Base-by-base conservation (phyloP, 2,329 filamentous ascomycete genomes). In the Ceratocystiopsis sp. region DNA sequence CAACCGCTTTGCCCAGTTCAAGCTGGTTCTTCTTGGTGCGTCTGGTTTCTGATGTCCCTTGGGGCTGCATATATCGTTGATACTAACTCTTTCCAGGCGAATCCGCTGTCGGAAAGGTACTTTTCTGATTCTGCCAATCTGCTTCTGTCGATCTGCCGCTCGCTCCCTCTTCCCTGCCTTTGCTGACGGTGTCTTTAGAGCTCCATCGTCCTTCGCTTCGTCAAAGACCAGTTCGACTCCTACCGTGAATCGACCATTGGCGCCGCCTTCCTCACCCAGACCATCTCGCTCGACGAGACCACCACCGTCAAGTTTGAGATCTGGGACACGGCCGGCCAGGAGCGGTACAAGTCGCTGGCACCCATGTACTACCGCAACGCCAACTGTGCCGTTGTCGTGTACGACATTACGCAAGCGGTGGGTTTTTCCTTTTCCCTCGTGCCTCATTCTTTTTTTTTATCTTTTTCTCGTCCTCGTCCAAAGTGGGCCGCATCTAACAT, bases 311-410 rank as follows among this genome's bases (percentile, higher is more conserved):
- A 98, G 71, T 98, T 98, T 59, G 91, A 98, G 66, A 98, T 98
- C 60, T 98, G 91, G 87, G 87, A 95, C 65, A 98, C 91, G 11
- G 91, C 91, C 50, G 91, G 91, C 50, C 91, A 98, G 67, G 91
- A 98, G 66, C 78, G 93, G 58, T 98, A 96, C 75, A 96, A 96
- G 72, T 96, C 91, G 13, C 72, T 98, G 52, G 91, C 91, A 33
- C 91, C 91, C 55, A 98, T 98, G 91, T 98, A 98, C 71, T 98
- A 98, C 68, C 73, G 93, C 55, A 98, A 98, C 61, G 93, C 93
- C 54, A 96, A 98, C 75, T 96, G 91, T 66, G 91, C 93, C 46
- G 89, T 98, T 32, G 89, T 98, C 40, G 91, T 98, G 52, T 98
- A 98, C 65, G 91, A 98, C 66, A 96, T 98, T 58, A 98, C 91